Evolutionary conservation across 192 early-diverging fungal species (phyloP).

Genomic region (Entomortierella parvispora): DNA sequence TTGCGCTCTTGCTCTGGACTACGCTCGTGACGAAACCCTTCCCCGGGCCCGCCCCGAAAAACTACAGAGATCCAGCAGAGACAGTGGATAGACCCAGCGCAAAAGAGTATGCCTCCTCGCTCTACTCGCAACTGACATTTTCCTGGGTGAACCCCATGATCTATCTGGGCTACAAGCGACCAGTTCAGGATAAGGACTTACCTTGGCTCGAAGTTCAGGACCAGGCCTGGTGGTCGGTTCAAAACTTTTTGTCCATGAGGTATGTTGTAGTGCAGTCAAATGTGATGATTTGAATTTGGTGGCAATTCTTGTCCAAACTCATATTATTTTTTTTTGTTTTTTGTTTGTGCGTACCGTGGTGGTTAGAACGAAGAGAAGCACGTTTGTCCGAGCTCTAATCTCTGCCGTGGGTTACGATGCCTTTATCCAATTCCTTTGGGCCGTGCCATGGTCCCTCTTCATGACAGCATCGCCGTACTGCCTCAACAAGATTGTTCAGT

Average conservation of each 20-base stretch:
- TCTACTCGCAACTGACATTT: slow-evolving; percentile 36
- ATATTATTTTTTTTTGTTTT: too few species aligned
- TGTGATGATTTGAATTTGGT: too few species aligned
- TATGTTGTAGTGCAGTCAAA: too few species aligned
- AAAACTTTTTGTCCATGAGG: too few species aligned
- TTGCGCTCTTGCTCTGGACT: slow-evolving; percentile 6
- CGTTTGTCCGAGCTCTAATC: slow-evolving; percentile 21
- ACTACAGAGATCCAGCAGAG: slow-evolving; percentile 5
- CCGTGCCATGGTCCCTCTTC: slow-evolving; percentile 26
- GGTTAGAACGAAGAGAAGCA: background rate
- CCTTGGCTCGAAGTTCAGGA: too few species aligned
- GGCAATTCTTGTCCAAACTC: too few species aligned
- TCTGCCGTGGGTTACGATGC: slow-evolving; percentile 19
- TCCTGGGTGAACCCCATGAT: slow-evolving; percentile 51
- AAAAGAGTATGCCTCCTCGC: slow-evolving; percentile 24
- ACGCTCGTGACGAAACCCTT: slow-evolving; percentile 15
- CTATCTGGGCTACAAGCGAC: slow-evolving; percentile 58
- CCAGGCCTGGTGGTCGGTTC: too few species aligned
- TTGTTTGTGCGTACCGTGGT: too few species aligned
- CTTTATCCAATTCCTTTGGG: slow-evolving; percentile 38
- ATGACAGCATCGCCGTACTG: slow-evolving; percentile 33
- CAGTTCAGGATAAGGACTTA: slow-evolving; percentile 57
- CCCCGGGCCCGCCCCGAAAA: too few species aligned
- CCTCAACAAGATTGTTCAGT: slow-evolving; percentile 47
- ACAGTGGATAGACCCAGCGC: slow-evolving; percentile 1